Evolutionary conservation across 768 basidiomycete genomes (phyloP), one percentile per base, ranked within the genome.

Genomic region (Roridomyces roridus): DNA sequence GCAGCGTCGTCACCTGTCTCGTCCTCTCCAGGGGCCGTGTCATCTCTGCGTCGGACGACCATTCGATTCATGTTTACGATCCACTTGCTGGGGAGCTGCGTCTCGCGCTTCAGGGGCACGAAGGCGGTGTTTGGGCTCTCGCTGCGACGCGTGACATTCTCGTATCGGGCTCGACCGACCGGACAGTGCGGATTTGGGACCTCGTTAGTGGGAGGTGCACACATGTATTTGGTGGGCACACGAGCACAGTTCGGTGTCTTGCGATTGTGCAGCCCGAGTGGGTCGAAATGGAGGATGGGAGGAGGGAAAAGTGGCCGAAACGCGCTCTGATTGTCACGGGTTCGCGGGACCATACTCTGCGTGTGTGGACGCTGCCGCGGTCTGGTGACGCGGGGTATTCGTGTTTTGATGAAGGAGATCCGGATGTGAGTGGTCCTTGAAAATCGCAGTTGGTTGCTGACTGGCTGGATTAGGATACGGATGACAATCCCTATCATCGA

Each of bases 51-150:
- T 96, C 94, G 0, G 96, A 99, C 72, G 96, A 98, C 72, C 94
- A 98, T 65, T 92, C 94, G 4, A 97, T 98, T 67, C 92, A 96
- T 67, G 87, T 99, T 42, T 98, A 96, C 70, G 90, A 89, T 21
- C 95, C 93, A n/a, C 70, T 82, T 24, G 91, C 89, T 0, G 96
- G 96, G 12, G 80, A 85, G 34, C 81, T 92, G 20, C 71, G 89
- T 5, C 85, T 83, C 37, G 84, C 88, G 2, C 80, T 98, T 39
- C 82, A 91, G 55, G 96, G 96, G 4, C 96, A 98, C 65, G 92
- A 94, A 64, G 96, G 96, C 46, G 96, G 96, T 17, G 94, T 98
- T 1, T 98, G 96, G 96, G 95, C 96, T 15, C 77, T 98, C n/a
- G 91, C 91, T 5, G 88, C 90, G 31, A 92, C 83, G 71, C 92